Evolutionary conservation across 495 filamentous ascomycete species (phyloP), one percentile per base, ranked within the genome.

Genomic region (Penicillium ochrochloron): DNA sequence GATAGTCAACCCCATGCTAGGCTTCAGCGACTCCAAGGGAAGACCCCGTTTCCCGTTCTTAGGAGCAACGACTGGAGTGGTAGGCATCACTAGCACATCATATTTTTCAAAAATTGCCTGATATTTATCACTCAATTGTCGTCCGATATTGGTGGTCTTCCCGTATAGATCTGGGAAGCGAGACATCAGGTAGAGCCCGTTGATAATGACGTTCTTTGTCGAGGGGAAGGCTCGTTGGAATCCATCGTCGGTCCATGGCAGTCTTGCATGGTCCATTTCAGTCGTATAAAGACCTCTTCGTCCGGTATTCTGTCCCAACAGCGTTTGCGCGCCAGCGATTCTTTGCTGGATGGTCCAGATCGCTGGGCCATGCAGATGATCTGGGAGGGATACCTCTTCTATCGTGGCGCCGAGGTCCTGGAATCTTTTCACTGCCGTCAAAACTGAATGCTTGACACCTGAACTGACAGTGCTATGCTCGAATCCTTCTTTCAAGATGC

Each of bases 291-390:
- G 75, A 6, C 73, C 76, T 51, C 75, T 56, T 63, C 79, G 63
- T 3, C 82, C 82, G 15, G 73, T 74, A 10, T 73, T 74, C 19
- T 78, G 75, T 34, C 77, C 75, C 12, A 80, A 61, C 1, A 80
- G 70, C 39, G 73, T 79, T 17, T 80, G 69, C 33, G 80, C 73
- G 19, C 80, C 80, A 6, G 78, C 77, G 17, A 80, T 71, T 34
- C 80, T 75, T 55, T 73, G 72, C 29, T 79, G 74, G n/a, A 77
- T 80, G 2, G 80, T 84, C 83, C 84, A 87, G 53, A 86, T 78
- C 15, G 75, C 70, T 2, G 79, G 76, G 0, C 76, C 83, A 48
- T 81, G 72, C 17, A 70, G 67, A 62, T 87, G 86, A 15, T 82
- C 71, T 12, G 84, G 85, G 12, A 88, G 73, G 8, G 79, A 83